Percentiles rank a stretch among this genome's conserved stretches.
Conservation (phyloP, 106 monocot species). For the Posidonia australis region DNA sequence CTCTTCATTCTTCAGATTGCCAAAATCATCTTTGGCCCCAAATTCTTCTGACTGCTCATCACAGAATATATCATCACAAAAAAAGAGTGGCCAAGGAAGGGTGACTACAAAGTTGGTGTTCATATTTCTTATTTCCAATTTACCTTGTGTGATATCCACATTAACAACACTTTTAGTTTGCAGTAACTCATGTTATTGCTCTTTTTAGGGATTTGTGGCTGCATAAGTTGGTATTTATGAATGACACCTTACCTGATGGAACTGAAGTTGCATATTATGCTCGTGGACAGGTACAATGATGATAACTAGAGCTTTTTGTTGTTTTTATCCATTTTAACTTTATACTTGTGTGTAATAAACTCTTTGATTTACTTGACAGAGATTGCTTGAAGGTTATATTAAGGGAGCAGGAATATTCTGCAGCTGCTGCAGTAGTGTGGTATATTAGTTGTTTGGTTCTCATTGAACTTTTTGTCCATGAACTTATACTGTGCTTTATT, state of each 20-base stretch:
- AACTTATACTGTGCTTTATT: not conserved
- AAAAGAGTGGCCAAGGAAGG: slow-evolving; percentile 46
- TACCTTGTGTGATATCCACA: not conserved
- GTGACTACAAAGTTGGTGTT: slow-evolving; percentile 75
- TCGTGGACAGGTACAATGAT: slow-evolving; percentile 65
- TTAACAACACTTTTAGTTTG: not conserved
- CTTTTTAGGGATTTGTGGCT: slow-evolving; percentile 65
- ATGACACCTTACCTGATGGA: slow-evolving; percentile 81
- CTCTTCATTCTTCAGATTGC: slow-evolving; percentile 19
- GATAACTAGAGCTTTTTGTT: not conserved
- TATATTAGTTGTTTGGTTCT: slow-evolving; percentile 18
- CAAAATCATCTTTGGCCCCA: slow-evolving; percentile 11
- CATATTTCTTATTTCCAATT: not conserved
- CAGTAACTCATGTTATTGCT: not conserved
- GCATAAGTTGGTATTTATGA: slow-evolving; percentile 92
- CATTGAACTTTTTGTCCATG: not conserved
- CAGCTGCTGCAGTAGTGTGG: slow-evolving; percentile 73
- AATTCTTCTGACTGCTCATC: slow-evolving; percentile 23
- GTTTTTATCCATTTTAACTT: not conserved
- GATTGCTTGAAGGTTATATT: slow-evolving; percentile 84
- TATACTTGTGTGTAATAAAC: not conserved
- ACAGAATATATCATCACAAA: slow-evolving; percentile 37
- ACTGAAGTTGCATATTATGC: slow-evolving; percentile 93
- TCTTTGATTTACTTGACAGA: slow-evolving; percentile 28
- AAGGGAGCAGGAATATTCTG: slow-evolving; percentile 88